phyloP scores from a whole-genome alignment of 768 basidiomycete species.

The Phaeolepiota aurea region DNA sequence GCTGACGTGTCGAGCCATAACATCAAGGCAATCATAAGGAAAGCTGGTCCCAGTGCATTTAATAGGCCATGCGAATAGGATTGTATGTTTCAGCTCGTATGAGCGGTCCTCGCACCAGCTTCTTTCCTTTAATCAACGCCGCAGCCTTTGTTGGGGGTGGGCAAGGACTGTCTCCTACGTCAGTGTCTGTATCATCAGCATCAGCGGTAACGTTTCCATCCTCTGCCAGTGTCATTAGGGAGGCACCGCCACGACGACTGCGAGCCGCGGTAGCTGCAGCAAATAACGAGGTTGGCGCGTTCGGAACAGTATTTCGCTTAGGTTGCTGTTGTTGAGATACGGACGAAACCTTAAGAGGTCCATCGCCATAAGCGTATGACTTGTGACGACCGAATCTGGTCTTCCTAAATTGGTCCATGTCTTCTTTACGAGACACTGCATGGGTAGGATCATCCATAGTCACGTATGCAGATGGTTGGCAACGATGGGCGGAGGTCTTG shows the following conservation, averaged over 20 bases:
- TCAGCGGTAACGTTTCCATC: constrained; percentile 54
- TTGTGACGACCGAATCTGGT: constrained; percentile 83
- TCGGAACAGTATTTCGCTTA: constrained; percentile 65
- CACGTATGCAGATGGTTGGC: constrained; percentile 78
- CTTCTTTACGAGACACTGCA: constrained; percentile 70
- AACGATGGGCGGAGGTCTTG: constrained; percentile 56
- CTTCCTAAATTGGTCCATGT: constrained; percentile 88
- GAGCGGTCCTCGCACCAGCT: constrained; percentile 39
- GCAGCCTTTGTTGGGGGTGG: constrained; percentile 62
- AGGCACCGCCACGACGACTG: constrained; percentile 41
- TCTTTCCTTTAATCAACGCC: constrained; percentile 46
- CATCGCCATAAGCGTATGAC: constrained; percentile 90
- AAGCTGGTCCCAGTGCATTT: too few relatives aligned
- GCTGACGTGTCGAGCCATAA: too few relatives aligned
- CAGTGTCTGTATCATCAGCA: constrained; percentile 69
- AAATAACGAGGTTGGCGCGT: constrained; percentile 44
- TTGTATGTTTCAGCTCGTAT: constrained; percentile 64
- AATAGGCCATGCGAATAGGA: constrained; percentile 47
- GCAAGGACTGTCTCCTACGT: constrained; percentile 83
- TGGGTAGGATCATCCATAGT: constrained; percentile 93
- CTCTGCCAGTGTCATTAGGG: constrained; percentile 57
- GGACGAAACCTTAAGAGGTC: constrained; percentile 29
- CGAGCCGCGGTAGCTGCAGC: constrained; percentile 66
- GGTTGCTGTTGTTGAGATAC: constrained; percentile 30
- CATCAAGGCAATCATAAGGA: too few relatives aligned